Conservation (phyloP, 2,329 filamentous ascomycete genomes). For the Stachybotrys echinatus region DNA sequence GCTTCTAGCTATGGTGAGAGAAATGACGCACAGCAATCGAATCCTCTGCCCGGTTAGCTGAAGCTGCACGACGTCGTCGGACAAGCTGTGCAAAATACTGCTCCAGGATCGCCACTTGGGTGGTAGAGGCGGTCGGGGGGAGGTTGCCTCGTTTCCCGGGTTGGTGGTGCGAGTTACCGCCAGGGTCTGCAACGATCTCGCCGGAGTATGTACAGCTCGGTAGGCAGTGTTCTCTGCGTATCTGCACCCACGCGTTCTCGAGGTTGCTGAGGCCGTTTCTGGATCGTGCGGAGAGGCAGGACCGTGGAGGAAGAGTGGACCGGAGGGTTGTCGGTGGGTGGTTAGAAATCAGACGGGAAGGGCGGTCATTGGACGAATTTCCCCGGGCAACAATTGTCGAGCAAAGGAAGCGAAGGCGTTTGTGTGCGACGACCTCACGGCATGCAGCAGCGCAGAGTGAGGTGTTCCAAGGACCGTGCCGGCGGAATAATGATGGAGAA, state of each 20-base stretch:
- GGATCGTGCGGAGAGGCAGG: neutral
- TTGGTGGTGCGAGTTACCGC: neutral
- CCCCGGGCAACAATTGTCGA: neutral
- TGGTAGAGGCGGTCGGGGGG: neutral
- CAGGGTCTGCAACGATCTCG: neutral
- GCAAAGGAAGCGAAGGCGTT: neutral
- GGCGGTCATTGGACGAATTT: neutral
- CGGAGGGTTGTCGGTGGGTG: neutral
- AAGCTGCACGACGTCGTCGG: too few species aligned
- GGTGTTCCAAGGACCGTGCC: neutral
- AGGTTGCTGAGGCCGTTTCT: neutral
- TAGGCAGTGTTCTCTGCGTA: too few species aligned
- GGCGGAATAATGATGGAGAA: conserved; percentile 2
- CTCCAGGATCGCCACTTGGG: too few species aligned
- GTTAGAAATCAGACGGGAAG: neutral
- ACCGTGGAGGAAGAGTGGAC: neutral
- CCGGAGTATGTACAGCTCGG: neutral
- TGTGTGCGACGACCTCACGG: neutral
- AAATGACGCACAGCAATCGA: conserved; percentile 10
- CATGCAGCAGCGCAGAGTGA: neutral
- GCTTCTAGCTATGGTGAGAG: too few species aligned
- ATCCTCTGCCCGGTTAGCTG: neutral
- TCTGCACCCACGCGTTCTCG: too few species aligned
- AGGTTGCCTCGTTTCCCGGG: neutral
- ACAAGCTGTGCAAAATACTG: too few species aligned